phyloP scores from a whole-genome alignment of 2,329 filamentous ascomycete genomes.

The Paecilomyces dactylethromorphus region DNA sequence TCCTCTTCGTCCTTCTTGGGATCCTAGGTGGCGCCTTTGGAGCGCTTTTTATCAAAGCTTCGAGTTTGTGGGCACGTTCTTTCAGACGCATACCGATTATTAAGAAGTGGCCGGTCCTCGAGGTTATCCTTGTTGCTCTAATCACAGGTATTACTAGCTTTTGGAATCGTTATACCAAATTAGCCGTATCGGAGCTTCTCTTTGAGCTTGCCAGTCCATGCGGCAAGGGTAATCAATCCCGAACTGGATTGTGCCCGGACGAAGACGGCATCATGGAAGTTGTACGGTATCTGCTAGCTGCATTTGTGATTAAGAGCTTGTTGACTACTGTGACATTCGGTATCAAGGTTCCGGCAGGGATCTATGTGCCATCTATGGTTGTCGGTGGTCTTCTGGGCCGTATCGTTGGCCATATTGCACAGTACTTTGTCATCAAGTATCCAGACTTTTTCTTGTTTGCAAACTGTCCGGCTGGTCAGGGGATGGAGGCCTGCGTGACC shows the following conservation, averaged over 20 bases:
- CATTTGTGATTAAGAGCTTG: conserved; percentile 83
- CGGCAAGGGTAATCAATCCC: conserved; percentile 55
- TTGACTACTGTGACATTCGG: conserved; percentile 89
- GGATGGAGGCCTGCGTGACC: conserved; percentile 78
- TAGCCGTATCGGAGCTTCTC: conserved; percentile 83
- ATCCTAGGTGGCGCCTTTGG: conserved; percentile 77
- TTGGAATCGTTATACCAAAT: conserved; percentile 86
- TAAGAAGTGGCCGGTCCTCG: conserved; percentile 75
- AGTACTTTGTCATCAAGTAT: conserved; percentile 70
- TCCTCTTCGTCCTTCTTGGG: conserved; percentile 78
- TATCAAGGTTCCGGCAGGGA: conserved; percentile 92
- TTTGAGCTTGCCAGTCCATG: conserved; percentile 89
- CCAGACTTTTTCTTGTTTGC: conserved; percentile 68
- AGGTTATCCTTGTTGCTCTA: conserved; percentile 81
- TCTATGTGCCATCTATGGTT: conserved; percentile 98
- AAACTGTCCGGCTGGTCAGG: conserved; percentile 59
- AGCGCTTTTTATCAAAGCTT: conserved; percentile 94
- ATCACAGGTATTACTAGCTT: conserved; percentile 80
- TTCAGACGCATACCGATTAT: conserved; percentile 77
- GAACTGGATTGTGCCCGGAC: conserved; percentile 73
- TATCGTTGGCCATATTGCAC: conserved; percentile 76
- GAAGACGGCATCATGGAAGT: conserved; percentile 72
- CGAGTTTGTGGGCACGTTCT: conserved; percentile 77
- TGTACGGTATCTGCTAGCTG: conserved; percentile 63
- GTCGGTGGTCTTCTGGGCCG: conserved; percentile 88